Base-by-base conservation (phyloP, 768 basidiomycete genomes). In the Asterophora lycoperdoides region DNA sequence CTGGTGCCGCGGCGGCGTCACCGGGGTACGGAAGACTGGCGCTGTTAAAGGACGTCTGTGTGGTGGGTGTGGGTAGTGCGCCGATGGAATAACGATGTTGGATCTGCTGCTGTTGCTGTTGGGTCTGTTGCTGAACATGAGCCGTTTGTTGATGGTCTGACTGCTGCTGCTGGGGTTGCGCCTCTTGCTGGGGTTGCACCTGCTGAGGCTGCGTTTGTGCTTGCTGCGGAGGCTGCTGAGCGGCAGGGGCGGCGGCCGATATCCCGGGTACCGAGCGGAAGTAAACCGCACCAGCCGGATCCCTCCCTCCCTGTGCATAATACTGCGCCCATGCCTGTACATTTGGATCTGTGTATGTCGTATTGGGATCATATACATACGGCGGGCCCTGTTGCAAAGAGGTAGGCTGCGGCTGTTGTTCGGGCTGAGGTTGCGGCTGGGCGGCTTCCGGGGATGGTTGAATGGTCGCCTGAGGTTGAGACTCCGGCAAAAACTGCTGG, bases 301-400 rank as follows among this genome's bases (percentile, higher is more conserved):
- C 89, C 39, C 66, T 78, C 3, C 89, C 89, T 19, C 90, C 90
- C 51, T 84, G 79, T 0, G 83, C 82, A 60, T 92, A 92, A 64
- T 93, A 93, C 56, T 82, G 78, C 5, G 87, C 89, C 89, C 89
- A 92, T 0, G 86, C 86, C 60, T 91, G 89, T 17, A 84, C 88
- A 53, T 89, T 89, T 46, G 81, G 78, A 62, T 93, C 89, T 13
- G 80, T 66, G 56, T 93, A 93, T 17, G 80, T 81, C 41, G 72
- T 68, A 23, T 71, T 74, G 4, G 87, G 85, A 55, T 89, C 80
- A 59, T 77, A 91, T 8, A 70, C 61, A 59, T 76, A 76, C 13
- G 80, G 79, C 15, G 76, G 73, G n/a, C 74, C 73, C 11, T 54
- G 51, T 6, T 50, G 39, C 38, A 69, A 67, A 8, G 56, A 23